Evolutionary conservation across 2,329 filamentous ascomycete species (phyloP), one percentile per base, ranked within the genome.

Genomic region (Venturia nashicola): DNA sequence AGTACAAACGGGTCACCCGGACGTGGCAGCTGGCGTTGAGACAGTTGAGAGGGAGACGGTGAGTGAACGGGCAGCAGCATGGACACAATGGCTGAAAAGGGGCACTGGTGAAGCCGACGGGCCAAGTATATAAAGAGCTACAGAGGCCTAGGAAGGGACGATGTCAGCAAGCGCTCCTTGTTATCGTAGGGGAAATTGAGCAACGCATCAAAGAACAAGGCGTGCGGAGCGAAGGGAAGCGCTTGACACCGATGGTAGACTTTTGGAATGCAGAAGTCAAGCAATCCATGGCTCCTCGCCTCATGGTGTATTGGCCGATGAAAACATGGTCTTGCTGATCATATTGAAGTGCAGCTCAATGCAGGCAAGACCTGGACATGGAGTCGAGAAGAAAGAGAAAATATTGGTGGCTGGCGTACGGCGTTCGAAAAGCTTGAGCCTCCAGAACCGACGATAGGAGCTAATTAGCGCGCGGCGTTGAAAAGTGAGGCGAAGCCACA

Each of bases 401-500:
- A 55, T 55, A 55, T 55, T 55, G 51, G 48, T 55, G 51, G 51
- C 27, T 55, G 3, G 51, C 36, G 32, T n/a, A 55, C 4, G 48
- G 48, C 48, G 44, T n/a, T n/a, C n/a, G n/a, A n/a, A n/a, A n/a
- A n/a, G n/a, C n/a, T n/a, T n/a, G n/a, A n/a, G n/a, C n/a, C n/a
- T n/a, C n/a, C n/a, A n/a, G n/a, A n/a, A n/a, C n/a, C n/a, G n/a
- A n/a, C n/a, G n/a, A n/a, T n/a, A n/a, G n/a, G n/a, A n/a, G n/a
- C n/a, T n/a, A n/a, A n/a, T 55, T 55, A 55, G 51, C 51, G 51
- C 51, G 51, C n/a, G n/a, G 27, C 18, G 12, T n/a, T 55, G 6
- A 36, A 55, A 55, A 55, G 51, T 55, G 51, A 55, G 51, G 51
- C 51, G 51, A 55, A 18, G 51, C n/a, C n/a, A n/a, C n/a, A n/a